Base-by-base conservation (phyloP, 208 protist species). In the Leptomonas pyrrhocoris region DNA sequence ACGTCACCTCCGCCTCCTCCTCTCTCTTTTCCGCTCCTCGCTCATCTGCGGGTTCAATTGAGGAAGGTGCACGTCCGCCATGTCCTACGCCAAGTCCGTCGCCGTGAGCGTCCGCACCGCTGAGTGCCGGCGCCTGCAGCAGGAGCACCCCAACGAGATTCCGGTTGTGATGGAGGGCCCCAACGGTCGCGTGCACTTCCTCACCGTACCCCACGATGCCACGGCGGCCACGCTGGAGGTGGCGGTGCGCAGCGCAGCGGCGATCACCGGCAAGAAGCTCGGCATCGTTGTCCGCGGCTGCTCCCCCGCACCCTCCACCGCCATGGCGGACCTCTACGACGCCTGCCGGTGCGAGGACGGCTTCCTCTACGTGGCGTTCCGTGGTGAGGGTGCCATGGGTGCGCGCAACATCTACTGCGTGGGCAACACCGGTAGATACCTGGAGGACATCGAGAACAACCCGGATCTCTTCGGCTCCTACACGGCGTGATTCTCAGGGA, bases 51-150 rank as follows among this genome's bases (percentile, higher is more conserved):
- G n/a, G n/a, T n/a, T n/a, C n/a, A n/a, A n/a, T n/a, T n/a, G n/a
- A n/a, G n/a, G n/a, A n/a, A n/a, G n/a, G n/a, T n/a, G n/a, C n/a
- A n/a, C 13, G 38, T 15, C 38, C 38, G 13, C 42, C 64, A 58
- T 70, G 51, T 59, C 64, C 63, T 56, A 58, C 50, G 25, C 30
- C 19, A 48, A 21, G 23, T 46, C 15, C 42, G 53, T 46, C 63
- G 30, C 71, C 63, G 28, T 77, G 38, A 63, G 62, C 36, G 54
- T 60, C 23, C 71, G 63, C 71, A 55, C 56, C 51, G 58, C 64
- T 58, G 72, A 77, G 57, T 77, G 64, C 64, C 64, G 45, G 36
- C 72, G 64, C 72, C 54, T 79, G 61, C 74, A 74, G 48, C 66
- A 65, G 58, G 70, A 73, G 66, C 64, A 73, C 66, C 73, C 65